Evolutionary conservation across 345 rosid species (phyloP), one percentile per base, ranked within the genome.

Genomic region (Tarenaya hassleriana): DNA sequence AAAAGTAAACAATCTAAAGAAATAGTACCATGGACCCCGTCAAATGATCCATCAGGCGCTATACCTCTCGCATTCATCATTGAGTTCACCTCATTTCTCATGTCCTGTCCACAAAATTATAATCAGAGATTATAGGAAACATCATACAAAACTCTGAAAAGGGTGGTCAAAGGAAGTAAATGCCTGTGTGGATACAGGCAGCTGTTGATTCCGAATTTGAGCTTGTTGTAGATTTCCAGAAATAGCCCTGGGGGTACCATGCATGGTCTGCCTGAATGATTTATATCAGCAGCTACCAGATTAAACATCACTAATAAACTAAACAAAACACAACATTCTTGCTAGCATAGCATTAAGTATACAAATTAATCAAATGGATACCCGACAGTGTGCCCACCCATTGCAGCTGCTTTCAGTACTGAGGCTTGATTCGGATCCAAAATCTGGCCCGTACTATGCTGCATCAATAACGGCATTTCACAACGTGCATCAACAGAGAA

Each of bases 391-490:
- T 76, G 82, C 48, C 78, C 71, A 54, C 63, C 58, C 31, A 66
- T 16, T 19, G 68, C 65, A 63, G 75, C 55, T 55, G 82, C 62
- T 54, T 74, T 80, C 68, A 72, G 37, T 62, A 77, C 32, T 37
- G 74, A 54, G 20, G 74, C 69, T 17, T 67, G 75, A 70, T 63
- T 74, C 33, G 74, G 73, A 63, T 76, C 78, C 55, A 72, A 32
- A 60, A 74, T 72, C 60, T 74, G 86, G 50, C 76, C 56, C 49
- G 66, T 17, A 55, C 79, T 66, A 59, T 67, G 70, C 86, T 80
- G 78, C 35, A 63, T 21, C 41, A 37, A 10, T 37, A 37, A n/a
- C 3, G 15, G 15, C 15, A 10, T 10, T 37, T 37, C 41, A 37
- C 8, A 13, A 10, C 3, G 41, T 37, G 15, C 15, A 37, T 37